Conservation (phyloP, 2,329 filamentous ascomycete genomes). For the Aspergillus bombycis region DNA sequence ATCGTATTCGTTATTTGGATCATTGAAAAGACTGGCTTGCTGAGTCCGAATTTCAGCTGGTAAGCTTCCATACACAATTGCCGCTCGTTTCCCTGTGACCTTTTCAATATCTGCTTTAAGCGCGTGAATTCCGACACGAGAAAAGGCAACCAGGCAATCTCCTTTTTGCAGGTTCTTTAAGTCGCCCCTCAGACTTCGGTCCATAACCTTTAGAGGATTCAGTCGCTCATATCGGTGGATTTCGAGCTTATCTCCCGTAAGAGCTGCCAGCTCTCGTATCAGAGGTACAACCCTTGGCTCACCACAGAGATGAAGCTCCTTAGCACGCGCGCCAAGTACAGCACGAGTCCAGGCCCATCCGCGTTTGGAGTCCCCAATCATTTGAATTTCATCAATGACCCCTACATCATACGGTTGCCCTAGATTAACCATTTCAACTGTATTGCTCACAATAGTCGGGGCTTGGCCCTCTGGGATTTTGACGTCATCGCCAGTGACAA, state of each 20-base stretch:
- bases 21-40: constrained; percentile 92
- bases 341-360: constrained; percentile 96
- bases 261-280: constrained; percentile 74
- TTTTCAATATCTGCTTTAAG: constrained; percentile 78
- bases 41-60: constrained; percentile 91
- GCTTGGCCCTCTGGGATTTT: constrained; percentile 65
- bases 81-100: constrained; percentile 75
- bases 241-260: constrained; percentile 78
- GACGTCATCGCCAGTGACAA: constrained; percentile 91
- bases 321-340: constrained; percentile 80
- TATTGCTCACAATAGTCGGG: constrained; percentile 74
- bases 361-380: constrained; percentile 79
- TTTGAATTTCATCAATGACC: constrained; percentile 98
- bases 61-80: constrained; percentile 88
- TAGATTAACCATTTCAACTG: constrained; percentile 83
- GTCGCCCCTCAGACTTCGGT: constrained; percentile 64
- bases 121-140: constrained; percentile 76
- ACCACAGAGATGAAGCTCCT: constrained; percentile 90
- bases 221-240: constrained; percentile 84
- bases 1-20: constrained; percentile 93
- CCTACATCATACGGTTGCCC: constrained; percentile 74
- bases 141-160: constrained; percentile 88
- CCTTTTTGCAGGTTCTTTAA: constrained; percentile 76
- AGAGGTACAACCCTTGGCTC: constrained; percentile 81
- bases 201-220: constrained; percentile 72